phyloP scores from a whole-genome alignment of 352 stramenopile species.

The Phytophthora megakarya region DNA sequence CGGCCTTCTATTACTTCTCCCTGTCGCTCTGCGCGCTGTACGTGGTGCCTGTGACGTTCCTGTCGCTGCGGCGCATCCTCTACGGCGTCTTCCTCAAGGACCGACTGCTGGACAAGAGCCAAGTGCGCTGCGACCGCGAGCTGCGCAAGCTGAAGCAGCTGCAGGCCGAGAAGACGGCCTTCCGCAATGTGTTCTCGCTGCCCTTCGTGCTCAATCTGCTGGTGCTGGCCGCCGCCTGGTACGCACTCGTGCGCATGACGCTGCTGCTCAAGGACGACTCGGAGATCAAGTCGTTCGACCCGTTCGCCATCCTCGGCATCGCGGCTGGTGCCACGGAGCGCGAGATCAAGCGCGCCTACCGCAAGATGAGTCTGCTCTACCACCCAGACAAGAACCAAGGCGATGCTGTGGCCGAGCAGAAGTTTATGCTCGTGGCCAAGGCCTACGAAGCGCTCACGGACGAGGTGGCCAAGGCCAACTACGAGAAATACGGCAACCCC shows the following conservation, averaged over 20 bases:
- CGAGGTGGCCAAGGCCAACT: slow-evolving; percentile 96
- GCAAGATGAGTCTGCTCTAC: slow-evolving; percentile 92
- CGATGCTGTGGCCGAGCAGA: slow-evolving; percentile 96
- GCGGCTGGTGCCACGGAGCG: slow-evolving; percentile 88
- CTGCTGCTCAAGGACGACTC: slow-evolving; percentile 93
- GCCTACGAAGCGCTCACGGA: slow-evolving; percentile 96
- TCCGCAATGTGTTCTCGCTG: slow-evolving; percentile 83
- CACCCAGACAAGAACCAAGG: slow-evolving; percentile 97
- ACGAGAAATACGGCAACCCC: slow-evolving; percentile 98
- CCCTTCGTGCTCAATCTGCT: slow-evolving; percentile 80
- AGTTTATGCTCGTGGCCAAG: slow-evolving; percentile 98
- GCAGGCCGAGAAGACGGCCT: slow-evolving; percentile 82
- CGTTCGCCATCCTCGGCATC: slow-evolving; percentile 97
- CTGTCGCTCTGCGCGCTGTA: slow-evolving; percentile 97
- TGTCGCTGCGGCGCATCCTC: slow-evolving; percentile 79
- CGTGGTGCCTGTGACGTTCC: slow-evolving; percentile 94
- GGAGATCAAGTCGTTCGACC: slow-evolving; percentile 99
- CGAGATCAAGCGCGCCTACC: slow-evolving; percentile 96
- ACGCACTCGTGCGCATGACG: slow-evolving; percentile 90
- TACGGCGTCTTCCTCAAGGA: slow-evolving; percentile 92
- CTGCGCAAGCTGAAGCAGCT: slow-evolving; percentile 87
- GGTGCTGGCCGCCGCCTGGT: slow-evolving; percentile 75
- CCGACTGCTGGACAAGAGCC: slow-evolving; percentile 80
- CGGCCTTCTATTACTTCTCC: slow-evolving; percentile 99
- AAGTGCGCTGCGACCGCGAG: slow-evolving; percentile 85